Evolutionary conservation across 805 yeast species (phyloP), one percentile per base, ranked within the genome.

Genomic region (Kodamaea kaohsiungensis): DNA sequence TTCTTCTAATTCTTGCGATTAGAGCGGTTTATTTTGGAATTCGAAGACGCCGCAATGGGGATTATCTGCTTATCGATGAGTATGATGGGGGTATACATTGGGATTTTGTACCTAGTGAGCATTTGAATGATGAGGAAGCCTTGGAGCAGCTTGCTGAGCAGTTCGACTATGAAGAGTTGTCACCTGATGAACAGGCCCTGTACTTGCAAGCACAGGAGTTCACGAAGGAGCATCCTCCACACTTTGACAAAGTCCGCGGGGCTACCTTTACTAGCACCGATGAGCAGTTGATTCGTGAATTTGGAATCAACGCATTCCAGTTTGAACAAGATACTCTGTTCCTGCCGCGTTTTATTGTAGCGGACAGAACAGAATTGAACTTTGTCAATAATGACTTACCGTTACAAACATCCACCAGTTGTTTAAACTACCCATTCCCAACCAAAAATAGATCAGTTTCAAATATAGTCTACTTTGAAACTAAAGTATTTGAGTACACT

Each of bases 401-500:
- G 7, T 76, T 73, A 61, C 67, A 75, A 10, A 73, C 78, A 1
- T 68, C 73, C 13, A 72, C 79, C 0, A 59, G 78, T n/a, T 67
- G 68, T 19, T 61, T 76, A 39, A 75, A 75, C 58, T 72, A 67
- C 47, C 65, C 77, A 9, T 64, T 75, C 40, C 80, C 80, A 3
- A 69, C 69, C 1, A 70, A 65, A 49, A 66, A 69, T 57, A 53
- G 79, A 53, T 19, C 51, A 12, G 59, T 58, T 43, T 65, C 74
- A 17, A 78, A 76, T 56, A 70, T 73, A 16, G 82, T 86, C 7
- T 88, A 88, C 64, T 88, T 86, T 64, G 96, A 88, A 66, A 60
- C 70, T 7, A 76, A 76, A 55, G 66, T 76, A 7, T 76, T 65
- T 58, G 79, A 75, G 56, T 72, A 54, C 51, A 51, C 56, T 38